Base-by-base conservation (phyloP, 345 rosid species). In the Lepidium didymum region DNA sequence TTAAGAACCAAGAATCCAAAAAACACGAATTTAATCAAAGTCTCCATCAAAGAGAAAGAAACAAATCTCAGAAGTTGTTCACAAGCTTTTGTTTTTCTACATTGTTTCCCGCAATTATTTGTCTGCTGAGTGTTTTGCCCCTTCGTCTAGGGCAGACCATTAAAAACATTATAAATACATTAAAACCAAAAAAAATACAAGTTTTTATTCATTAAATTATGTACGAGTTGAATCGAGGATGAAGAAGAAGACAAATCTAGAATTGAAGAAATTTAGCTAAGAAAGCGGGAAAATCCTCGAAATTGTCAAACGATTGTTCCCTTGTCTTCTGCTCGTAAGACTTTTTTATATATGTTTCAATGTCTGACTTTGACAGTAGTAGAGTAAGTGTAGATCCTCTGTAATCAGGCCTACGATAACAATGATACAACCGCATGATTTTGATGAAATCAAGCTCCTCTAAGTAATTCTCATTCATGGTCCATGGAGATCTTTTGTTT, bases 261-360 rank as follows among this genome's bases (percentile, higher is more conserved):
- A 40, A 76, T 19, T 34, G 72, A 42, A 53, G 46, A 75, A 58
- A 50, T 54, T 19, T 18, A 33, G 70, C n/a, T 18, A 64, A 49
- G 66, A 42, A 71, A 70, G 72, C 49, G 76, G 69, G 82, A 68
- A 55, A 67, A n/a, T 53, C 62, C 71, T 85, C 78, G 88, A 64
- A 53, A 53, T 33, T 73, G 76, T 81, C 85, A 69, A 86, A 78
- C n/a, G 55, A 68, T 72, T 72, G 89, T 86, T 83, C 68, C 81
- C 78, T 77, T 86, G 86, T 86, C 87, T 55, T 54, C 64, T 47
- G 25, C 12, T 16, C 37, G 27, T 29, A 6, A 13, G 53, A 61
- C 62, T 43, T 31, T 51, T 52, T 21, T 52, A 8, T 5, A 29
- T 29, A 3, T 15, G n/a, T 16, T 70, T 21, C 37, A 29, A 23